These are phyloP conservation scores for Adansonia madagascariensis DNA, from an alignment of 441 rosid species.

Conservation along the genomic window DNA sequence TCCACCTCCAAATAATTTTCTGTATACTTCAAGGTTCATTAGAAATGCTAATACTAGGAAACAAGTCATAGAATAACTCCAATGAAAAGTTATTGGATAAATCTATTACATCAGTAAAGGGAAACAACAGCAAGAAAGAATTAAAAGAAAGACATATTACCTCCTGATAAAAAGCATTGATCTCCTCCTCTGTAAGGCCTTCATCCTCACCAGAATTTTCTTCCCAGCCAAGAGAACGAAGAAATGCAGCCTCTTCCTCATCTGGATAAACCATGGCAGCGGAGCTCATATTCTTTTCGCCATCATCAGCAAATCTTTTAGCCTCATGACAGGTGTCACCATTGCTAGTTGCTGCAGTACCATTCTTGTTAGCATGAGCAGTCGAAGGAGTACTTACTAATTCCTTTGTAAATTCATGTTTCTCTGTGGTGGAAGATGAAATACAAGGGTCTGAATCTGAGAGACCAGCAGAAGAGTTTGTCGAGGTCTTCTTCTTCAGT, in stretches of 20 bases:
- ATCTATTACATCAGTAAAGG: too few species aligned
- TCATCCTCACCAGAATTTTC: conserved; percentile 72
- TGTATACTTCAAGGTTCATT: not conserved
- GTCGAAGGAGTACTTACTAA: conserved; percentile 40
- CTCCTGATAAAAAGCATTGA: conserved; percentile 64
- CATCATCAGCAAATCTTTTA: conserved; percentile 47
- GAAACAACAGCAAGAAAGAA: not conserved
- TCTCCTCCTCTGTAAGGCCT: conserved; percentile 87
- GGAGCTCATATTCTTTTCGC: conserved; percentile 32
- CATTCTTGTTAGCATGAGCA: conserved; percentile 45
- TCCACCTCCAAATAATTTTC: not conserved
- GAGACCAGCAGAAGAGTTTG: conserved; percentile 43
- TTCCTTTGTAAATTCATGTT: conserved; percentile 47
- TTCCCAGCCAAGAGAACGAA: conserved; percentile 95
- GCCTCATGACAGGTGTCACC: conserved; percentile 44
- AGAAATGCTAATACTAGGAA: not conserved
- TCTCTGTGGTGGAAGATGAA: conserved; percentile 49
- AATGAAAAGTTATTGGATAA: not conserved
- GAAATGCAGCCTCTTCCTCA: conserved; percentile 77
- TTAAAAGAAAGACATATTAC: conserved; percentile 39
- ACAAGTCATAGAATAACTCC: not conserved
- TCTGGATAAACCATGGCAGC: conserved; percentile 41
- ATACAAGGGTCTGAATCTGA: conserved; percentile 42
- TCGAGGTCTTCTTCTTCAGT: conserved; percentile 64
- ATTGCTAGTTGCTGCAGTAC: conserved; percentile 45